Conservation (phyloP, 805 yeast species). For the Metahyphopichia silvanorum region DNA sequence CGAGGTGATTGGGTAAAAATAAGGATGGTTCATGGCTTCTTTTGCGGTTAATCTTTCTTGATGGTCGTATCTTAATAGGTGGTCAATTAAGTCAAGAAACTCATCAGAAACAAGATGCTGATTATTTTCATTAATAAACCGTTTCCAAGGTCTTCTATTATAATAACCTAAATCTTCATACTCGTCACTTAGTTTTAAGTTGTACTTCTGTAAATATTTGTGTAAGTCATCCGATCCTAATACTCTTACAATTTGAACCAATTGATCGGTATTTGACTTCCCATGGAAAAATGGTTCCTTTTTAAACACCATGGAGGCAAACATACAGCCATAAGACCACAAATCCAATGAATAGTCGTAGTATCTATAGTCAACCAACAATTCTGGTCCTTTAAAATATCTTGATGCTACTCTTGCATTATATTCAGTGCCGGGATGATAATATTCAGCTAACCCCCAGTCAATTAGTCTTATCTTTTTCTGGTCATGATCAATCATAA, state of each 20-base stretch:
- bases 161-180: constrained; percentile 75
- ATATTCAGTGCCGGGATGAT: constrained; percentile 85
- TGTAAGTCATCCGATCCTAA: constrained; percentile 78
- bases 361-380: constrained; percentile 74
- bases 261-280: constrained; percentile 84
- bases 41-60: constrained; percentile 83
- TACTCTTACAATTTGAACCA: constrained; percentile 85
- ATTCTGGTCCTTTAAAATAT: constrained; percentile 89
- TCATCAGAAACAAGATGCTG: constrained; percentile 50
- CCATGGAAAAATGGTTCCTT: constrained; percentile 94
- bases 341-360: constrained; percentile 87
- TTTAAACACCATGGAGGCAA: constrained; percentile 83
- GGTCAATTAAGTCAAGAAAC: constrained; percentile 67
- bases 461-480: constrained; percentile 73
- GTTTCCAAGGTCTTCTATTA: constrained; percentile 63
- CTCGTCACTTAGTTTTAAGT: constrained; percentile 67
- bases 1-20: constrained; percentile 45
- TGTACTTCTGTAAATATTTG: constrained; percentile 65
- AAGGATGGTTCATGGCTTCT: constrained; percentile 80
- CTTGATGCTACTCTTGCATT: constrained; percentile 91
- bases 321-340: constrained; percentile 91
- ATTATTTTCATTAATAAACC: constrained; percentile 56
- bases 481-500: constrained; percentile 79
- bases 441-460: constrained; percentile 94
- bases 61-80: constrained; percentile 77